Evolutionary conservation across 164 flowering plant genomes (phyloP).

Genomic region (Houttuynia cordata): DNA sequence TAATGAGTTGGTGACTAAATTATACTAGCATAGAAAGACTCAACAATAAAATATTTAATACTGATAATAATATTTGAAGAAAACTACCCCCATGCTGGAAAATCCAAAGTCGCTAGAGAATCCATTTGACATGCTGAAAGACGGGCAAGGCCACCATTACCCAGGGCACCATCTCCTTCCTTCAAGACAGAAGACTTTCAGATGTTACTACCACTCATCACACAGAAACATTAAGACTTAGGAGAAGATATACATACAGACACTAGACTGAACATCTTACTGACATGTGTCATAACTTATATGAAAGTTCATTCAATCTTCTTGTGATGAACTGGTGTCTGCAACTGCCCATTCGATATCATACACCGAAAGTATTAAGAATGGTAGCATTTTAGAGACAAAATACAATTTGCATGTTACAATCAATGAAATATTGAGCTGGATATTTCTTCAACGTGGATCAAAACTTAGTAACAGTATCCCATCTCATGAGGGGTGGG

Average conservation of each 20-base stretch:
- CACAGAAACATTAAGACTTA: neutral
- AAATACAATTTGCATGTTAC: too few relatives aligned
- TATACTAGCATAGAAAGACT: neutral
- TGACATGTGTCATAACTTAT: too few relatives aligned
- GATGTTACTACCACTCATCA: neutral
- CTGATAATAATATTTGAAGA: neutral
- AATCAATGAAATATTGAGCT: too few relatives aligned
- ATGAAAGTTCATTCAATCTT: too few relatives aligned
- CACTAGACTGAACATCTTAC: neutral
- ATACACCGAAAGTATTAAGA: too few relatives aligned
- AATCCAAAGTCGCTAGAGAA: slow-evolving; percentile 47
- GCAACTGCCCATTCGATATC: neutral
- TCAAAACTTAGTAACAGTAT: too few relatives aligned
- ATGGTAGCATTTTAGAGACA: neutral
- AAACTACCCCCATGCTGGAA: slow-evolving; percentile 48
- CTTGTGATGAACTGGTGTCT: neutral
- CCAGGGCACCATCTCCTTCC: slow-evolving; percentile 63
- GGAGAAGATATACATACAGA: too few relatives aligned
- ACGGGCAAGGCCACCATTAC: slow-evolving; percentile 60
- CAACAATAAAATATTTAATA: neutral
- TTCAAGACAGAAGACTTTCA: slow-evolving; percentile 4
- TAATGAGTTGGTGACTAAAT: neutral
- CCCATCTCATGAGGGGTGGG: too few relatives aligned
- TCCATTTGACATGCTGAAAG: slow-evolving; percentile 52
- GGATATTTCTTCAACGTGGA: too few relatives aligned